A percentile compares a stretch with the other conserved stretches of the same genome.
These are phyloP conservation scores for Sophora flavescens DNA, from an alignment of 306 rosid genomes.

Conservation along the genomic window DNA sequence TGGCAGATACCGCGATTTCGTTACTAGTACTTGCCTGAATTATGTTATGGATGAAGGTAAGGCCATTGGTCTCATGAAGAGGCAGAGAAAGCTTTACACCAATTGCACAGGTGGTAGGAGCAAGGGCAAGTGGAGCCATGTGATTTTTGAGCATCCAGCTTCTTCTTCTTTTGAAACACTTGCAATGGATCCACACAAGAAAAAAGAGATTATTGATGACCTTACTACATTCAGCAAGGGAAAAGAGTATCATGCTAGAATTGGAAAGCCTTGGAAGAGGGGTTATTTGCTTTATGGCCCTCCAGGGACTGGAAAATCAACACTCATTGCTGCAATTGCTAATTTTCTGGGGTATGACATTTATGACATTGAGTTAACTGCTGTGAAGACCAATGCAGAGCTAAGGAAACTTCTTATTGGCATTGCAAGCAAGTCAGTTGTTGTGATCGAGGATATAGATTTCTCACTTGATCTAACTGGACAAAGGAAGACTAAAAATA, in stretches of 20 bases:
- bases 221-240: slow-evolving; percentile 50
- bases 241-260: slow-evolving; percentile 57
- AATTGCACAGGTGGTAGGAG: slow-evolving; percentile 27
- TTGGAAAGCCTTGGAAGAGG: slow-evolving; percentile 76
- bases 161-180: slow-evolving; percentile 50
- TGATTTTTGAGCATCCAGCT: slow-evolving; percentile 62
- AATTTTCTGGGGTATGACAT: slow-evolving; percentile 63
- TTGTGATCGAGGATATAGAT: slow-evolving; percentile 76
- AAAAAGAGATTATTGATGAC: slow-evolving; percentile 57
- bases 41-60: slow-evolving; percentile 48
- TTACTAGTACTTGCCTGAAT: slow-evolving; percentile 41
- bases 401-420: slow-evolving; percentile 62
- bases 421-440: slow-evolving; percentile 60
- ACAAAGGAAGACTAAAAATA: slow-evolving; percentile 45
- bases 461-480: slow-evolving; percentile 70
- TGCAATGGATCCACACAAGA: slow-evolving; percentile 57
- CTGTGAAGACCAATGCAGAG: slow-evolving; percentile 62
- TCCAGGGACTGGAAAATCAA: slow-evolving; percentile 82
- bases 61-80: slow-evolving; percentile 36
- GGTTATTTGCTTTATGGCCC: slow-evolving; percentile 81
- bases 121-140: slow-evolving; percentile 48
- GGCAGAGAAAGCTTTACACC: slow-evolving; percentile 55
- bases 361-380: slow-evolving; percentile 68
- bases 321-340: slow-evolving; percentile 77
- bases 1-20: slow-evolving; percentile 2